Base-by-base conservation (phyloP, 352 stramenopile genomes). In the Globisporangium irregulare region DNA sequence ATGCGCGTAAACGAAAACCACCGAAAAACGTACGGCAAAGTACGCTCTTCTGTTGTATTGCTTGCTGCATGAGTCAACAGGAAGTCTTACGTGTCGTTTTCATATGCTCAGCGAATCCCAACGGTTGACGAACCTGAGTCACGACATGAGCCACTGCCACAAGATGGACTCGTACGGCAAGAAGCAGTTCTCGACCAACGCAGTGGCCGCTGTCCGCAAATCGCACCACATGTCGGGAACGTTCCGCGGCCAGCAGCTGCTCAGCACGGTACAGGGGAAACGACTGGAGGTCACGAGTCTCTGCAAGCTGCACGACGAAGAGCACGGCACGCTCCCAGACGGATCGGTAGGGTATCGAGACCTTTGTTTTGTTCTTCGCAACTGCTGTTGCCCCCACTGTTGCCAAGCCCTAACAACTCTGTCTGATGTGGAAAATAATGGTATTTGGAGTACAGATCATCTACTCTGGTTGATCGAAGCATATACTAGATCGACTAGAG, bases 221-320 rank as follows among this genome's bases (percentile, higher is more conserved):
- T 75, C 79, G 20, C 73, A 92, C 63, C 56, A 68, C 22, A 91
- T 83, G 32, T 77, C 85, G 5, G 84, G 80, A 62, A 87, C 79
- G 14, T 92, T 80, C 24, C 81, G 83, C 59, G 85, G 85, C 1
- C 83, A 93, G 75, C 85, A 92, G 60, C 63, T 93, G 1, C 74
- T 93, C 8, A 82, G 81, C 66, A 87, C 76, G 0, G 83, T 93
- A 46, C 83, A 90, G 68, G 85, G 83, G 55, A 87, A 87, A 54
- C 83, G 85, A 0, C 80, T 93, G 20, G 75, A 91, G 73, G 83
- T 93, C 72, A 73, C 79, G 22, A 91, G 80, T 59, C 76, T 93
- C 22, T 93, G 83, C 64, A 62, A 73, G 18, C 74, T 91, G 43
- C 85, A 93, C 68, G 79, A 90, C 66, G 62, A 66, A 18, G 85